Percentiles rank a stretch among this genome's conserved stretches.
phyloP scores from a whole-genome alignment of 169 alveolate species.

The Eimeria acervulina region DNA sequence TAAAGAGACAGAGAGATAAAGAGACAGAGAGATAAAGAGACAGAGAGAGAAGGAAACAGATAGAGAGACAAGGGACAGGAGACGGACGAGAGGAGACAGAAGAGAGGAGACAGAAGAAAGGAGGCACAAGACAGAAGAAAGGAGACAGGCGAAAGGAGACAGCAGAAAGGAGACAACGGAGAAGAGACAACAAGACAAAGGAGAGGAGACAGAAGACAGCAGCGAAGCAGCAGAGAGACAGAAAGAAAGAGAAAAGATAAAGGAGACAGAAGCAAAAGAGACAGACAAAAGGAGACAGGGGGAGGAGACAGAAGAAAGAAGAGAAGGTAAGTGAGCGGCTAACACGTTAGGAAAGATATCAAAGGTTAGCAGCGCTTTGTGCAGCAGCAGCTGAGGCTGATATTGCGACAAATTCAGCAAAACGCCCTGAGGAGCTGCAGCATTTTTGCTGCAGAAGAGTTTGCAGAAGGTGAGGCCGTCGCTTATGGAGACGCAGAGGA shows the following conservation, averaged over 20 bases:
- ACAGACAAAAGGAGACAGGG: too few species aligned
- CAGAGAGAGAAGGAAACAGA: background rate
- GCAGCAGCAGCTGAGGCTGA: slow-evolving; percentile 36
- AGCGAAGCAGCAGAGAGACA: background rate
- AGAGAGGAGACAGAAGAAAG: background rate
- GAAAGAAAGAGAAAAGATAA: background rate
- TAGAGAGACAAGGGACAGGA: background rate
- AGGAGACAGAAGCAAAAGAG: too few species aligned
- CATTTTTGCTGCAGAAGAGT: background rate
- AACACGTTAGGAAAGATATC: background rate
- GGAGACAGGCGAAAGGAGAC: background rate
- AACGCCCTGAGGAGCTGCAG: too few species aligned
- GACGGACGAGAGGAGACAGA: background rate
- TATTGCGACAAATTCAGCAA: too few species aligned
- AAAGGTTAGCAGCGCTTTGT: slow-evolving; percentile 9
- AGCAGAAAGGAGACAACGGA: background rate
- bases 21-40: background rate
- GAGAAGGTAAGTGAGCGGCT: too few species aligned
- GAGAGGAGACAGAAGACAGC: background rate
- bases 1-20: background rate
- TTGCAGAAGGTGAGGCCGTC: slow-evolving; percentile 18
- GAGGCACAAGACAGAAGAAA: too few species aligned
- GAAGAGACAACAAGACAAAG: too few species aligned
- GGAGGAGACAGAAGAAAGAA: background rate
- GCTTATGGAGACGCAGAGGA: slow-evolving; percentile 2